Percentiles rank a stretch among this genome's conserved stretches.
These are phyloP conservation scores for Punica granatum DNA, from an alignment of 345 rosid species.

Conservation along the genomic window DNA sequence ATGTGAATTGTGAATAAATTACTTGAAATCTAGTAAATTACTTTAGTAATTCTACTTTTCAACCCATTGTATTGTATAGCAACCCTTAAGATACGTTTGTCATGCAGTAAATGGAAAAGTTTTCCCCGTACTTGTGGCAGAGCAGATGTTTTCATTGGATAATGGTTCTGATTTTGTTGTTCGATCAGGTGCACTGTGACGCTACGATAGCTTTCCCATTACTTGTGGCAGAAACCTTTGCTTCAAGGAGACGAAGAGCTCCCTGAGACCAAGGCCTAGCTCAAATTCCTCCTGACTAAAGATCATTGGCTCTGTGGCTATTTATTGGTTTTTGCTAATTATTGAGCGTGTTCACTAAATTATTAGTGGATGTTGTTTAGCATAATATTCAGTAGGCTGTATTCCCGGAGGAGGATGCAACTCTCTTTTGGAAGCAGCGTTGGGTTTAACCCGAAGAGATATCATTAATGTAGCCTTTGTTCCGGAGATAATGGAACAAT, in stretches of 20 bases:
- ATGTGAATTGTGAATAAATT: too few relatives aligned
- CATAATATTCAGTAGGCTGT: background rate
- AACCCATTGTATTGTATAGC: too few relatives aligned
- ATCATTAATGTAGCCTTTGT: background rate
- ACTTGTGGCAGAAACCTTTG: conserved; percentile 91
- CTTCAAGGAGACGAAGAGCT: conserved; percentile 31
- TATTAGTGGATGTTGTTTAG: background rate
- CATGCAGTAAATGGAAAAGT: background rate
- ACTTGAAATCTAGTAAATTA: too few relatives aligned
- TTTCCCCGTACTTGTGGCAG: background rate
- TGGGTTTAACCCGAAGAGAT: background rate
- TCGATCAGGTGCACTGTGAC: conserved; percentile 74
- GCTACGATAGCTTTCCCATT: conserved; percentile 95
- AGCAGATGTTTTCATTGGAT: background rate
- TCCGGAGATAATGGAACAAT: background rate
- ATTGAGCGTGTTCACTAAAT: background rate
- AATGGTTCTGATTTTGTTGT: conserved; percentile 1
- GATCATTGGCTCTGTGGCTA: background rate
- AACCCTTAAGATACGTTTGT: too few relatives aligned
- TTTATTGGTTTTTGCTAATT: conserved; percentile 5
- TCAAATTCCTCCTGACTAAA: conserved; percentile 2
- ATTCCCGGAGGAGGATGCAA: background rate
- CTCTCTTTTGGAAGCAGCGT: background rate
- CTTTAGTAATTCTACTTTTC: too few relatives aligned
- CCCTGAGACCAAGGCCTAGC: conserved; percentile 8